Conservation (phyloP, 164 flowering plant genomes). For the Liriodendron chinense region DNA sequence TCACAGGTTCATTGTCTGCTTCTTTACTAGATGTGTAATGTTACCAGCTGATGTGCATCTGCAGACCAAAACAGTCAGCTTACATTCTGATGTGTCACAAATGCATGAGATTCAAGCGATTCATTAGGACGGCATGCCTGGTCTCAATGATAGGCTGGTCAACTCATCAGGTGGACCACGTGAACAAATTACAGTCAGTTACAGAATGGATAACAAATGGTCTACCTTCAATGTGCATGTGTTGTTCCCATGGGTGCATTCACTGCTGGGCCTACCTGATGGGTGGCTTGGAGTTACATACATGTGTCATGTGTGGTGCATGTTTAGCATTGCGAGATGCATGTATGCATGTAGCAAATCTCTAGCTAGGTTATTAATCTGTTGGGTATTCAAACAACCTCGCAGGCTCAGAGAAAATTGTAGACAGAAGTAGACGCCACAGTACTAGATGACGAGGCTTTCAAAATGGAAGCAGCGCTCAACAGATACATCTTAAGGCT, state of each 20-base stretch:
- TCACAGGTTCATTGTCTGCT: constrained; percentile 47
- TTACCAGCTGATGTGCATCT: neutral
- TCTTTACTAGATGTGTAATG: neutral
- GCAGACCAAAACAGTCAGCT: neutral
- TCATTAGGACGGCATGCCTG: too few relatives aligned
- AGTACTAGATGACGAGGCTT: constrained; percentile 75
- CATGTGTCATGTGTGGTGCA: too few relatives aligned
- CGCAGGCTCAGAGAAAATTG: constrained; percentile 59
- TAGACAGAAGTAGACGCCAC: constrained; percentile 58
- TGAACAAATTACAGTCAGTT: neutral
- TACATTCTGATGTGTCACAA: neutral
- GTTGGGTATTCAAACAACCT: neutral
- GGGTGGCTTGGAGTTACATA: too few relatives aligned
- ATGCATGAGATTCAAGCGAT: neutral
- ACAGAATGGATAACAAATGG: neutral
- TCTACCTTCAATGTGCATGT: too few relatives aligned
- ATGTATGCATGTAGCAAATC: neutral
- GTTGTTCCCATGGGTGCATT: too few relatives aligned
- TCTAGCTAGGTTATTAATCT: neutral
- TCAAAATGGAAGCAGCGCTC: constrained; percentile 67
- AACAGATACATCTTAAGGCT: constrained; percentile 89
- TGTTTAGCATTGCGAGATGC: too few relatives aligned
- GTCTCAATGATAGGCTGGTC: too few relatives aligned
- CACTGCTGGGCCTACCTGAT: too few relatives aligned
- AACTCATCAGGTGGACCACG: neutral